phyloP scores from a whole-genome alignment of 2,329 filamentous ascomycete species.

The Aspergillus floridensis region DNA sequence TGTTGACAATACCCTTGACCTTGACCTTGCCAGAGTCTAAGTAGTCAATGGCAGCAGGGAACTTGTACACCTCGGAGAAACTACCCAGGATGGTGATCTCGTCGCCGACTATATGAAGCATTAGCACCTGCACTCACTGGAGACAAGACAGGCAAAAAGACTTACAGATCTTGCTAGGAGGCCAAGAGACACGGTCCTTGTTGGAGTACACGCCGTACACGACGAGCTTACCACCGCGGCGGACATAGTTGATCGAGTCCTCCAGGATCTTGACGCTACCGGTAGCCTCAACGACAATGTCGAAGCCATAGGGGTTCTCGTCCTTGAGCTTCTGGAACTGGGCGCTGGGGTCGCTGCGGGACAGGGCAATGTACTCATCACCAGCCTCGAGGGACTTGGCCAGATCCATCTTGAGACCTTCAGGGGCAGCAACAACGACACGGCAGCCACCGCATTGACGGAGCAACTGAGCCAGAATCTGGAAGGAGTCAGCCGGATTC shows the following conservation, averaged over 20 bases:
- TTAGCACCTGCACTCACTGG: constrained; percentile 9
- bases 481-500: constrained; percentile 59
- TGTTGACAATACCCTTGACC: constrained; percentile 68
- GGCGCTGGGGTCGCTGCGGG: constrained; percentile 51
- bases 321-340: constrained; percentile 63
- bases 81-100: constrained; percentile 72
- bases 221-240: constrained; percentile 67
- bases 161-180: constrained; percentile 69
- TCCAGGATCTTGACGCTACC: constrained; percentile 68
- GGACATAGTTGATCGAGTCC: constrained; percentile 68
- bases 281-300: constrained; percentile 70
- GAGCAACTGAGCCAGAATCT: constrained; percentile 60
- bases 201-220: constrained; percentile 70
- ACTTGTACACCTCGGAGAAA: constrained; percentile 72
- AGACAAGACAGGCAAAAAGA: constrained; percentile 2
- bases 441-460: constrained; percentile 66
- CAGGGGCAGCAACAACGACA: constrained; percentile 66
- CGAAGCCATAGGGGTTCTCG: constrained; percentile 69
- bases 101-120: constrained; percentile 42
- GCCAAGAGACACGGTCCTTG: constrained; percentile 63
- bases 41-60: constrained; percentile 59
- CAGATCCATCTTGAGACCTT: constrained; percentile 68
- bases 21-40: constrained; percentile 45
- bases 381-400: constrained; percentile 52
- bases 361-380: constrained; percentile 49